These are phyloP conservation scores for Nitzschia putrida DNA, from an alignment of 108 stramenopile genomes.

Conservation along the genomic window DNA sequence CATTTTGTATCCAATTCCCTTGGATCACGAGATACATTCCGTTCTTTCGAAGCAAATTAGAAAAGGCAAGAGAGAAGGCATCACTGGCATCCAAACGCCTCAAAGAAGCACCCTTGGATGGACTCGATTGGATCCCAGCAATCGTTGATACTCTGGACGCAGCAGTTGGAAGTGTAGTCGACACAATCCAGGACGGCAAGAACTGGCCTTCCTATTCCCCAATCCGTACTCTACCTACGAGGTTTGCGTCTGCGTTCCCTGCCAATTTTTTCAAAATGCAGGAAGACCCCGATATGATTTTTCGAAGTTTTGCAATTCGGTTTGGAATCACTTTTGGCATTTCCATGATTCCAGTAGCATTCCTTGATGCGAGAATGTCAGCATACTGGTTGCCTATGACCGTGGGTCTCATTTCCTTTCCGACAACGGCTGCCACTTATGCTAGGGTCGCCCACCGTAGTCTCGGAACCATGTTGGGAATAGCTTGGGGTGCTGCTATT, in stretches of 20 bases:
- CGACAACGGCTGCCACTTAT: conserved; percentile 1
- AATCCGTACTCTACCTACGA: neutral
- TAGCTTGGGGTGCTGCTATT: no score
- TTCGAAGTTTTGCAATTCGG: conserved; percentile 5
- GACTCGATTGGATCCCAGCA: neutral
- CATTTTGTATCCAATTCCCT: neutral
- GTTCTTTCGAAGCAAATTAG: neutral
- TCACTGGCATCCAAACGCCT: neutral
- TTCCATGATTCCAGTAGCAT: neutral
- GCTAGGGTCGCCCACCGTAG: conserved; percentile 5
- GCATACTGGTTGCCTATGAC: conserved; percentile 15
- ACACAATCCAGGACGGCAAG: neutral
- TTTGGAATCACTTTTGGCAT: neutral
- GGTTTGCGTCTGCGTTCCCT: neutral
- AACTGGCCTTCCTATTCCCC: neutral
- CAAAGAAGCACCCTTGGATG: neutral
- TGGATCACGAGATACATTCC: conserved; percentile 3
- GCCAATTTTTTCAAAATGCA: neutral
- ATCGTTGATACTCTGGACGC: neutral
- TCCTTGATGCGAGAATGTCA: neutral
- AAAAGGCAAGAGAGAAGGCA: neutral
- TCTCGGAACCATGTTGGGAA: conserved; percentile 1
- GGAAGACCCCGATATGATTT: neutral
- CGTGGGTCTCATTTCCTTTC: neutral
- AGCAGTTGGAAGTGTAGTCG: neutral